Evolutionary conservation across 345 rosid genomes (phyloP), one percentile per base, ranked within the genome.

Genomic region (Populus tremula): DNA sequence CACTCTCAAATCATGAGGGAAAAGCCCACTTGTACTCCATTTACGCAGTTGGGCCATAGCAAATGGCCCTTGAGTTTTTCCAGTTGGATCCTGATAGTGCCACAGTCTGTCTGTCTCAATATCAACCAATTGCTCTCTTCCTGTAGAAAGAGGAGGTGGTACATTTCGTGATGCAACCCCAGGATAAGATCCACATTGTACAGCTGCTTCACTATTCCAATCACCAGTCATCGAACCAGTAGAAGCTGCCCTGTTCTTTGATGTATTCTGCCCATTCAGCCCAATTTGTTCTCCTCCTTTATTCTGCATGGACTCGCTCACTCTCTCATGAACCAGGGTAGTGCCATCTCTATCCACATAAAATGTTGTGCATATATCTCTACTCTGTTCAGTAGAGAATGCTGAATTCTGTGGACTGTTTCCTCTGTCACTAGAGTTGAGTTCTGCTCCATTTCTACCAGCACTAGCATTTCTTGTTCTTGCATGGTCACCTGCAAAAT

Each of bases 51-150:
- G 91, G 77, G 71, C 74, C 90, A 94, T 76, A 49, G 91, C 35
- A 87, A 96, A 96, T 41, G 99, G 98, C 61, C 99, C 99, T 78
- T 92, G 99, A 82, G 82, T 78, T 83, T 85, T 92, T 78, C 92
- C 93, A 71, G 70, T 76, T 68, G 97, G 98, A 74, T 96, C 99
- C 85, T 86, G 89, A 83, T 96, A 96, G 83, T 79, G 90, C 99
- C 99, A 96, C 71, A 88, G 71, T 66, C 84, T 91, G 63, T 84
- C 83, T 2, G 77, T 81, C 86, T 91, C 97, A 9, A 69, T 69
- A 71, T 87, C 85, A 73, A 82, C 76, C 59, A 88, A 78, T 64
- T 80, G 87, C 79, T 86, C 88, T 72, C 73, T 77, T 68, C 79
- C 84, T 13, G 81, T 77, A 82, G 88, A 70, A 76, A 47, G 53